phyloP scores from a whole-genome alignment of 2,329 filamentous ascomycete genomes.

The Aspergillus neotritici region DNA sequence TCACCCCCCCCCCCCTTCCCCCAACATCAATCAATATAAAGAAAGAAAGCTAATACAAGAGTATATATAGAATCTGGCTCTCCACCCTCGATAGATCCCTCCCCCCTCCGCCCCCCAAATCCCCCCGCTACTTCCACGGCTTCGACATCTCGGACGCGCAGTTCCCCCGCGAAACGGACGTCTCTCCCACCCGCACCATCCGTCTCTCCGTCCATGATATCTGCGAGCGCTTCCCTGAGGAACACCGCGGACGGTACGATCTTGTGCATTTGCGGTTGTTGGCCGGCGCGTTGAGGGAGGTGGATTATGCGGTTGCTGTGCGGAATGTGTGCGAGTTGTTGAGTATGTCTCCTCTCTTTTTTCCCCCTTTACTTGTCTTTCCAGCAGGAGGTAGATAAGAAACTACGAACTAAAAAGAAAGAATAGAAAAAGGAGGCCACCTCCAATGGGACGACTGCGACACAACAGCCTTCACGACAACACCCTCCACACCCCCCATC shows the following conservation, averaged over 20 bases:
- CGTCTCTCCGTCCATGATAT: conserved; percentile 21
- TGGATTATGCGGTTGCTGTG: conserved; percentile 16
- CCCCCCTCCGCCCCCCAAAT: conserved; percentile 3
- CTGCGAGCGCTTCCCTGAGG: conserved; percentile 21
- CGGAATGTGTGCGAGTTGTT: conserved; percentile 23
- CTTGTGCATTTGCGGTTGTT: conserved; percentile 27
- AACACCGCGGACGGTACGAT: conserved; percentile 26
- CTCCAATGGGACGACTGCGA: conserved; percentile 27
- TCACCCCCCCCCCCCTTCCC: background rate
- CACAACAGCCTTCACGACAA: conserved; percentile 13
- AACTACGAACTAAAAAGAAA: too few relatives aligned
- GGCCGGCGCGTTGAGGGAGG: conserved; percentile 21
- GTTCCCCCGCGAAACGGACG: conserved; percentile 12
- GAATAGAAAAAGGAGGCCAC: conserved; percentile 21
- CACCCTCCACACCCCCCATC: conserved; percentile 5
- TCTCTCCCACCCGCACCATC: conserved; percentile 5
- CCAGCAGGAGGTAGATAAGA: too few relatives aligned
- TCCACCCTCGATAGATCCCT: conserved; percentile 7
- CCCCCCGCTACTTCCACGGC: conserved; percentile 18
- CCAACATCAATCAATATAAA: background rate
- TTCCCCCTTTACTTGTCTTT: too few relatives aligned
- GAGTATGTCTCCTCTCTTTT: conserved; percentile 15
- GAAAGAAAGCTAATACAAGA: background rate
- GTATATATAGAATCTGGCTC: conserved; percentile 22
- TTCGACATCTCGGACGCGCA: conserved; percentile 30